These are phyloP conservation scores for Leishmania arabica DNA, from an alignment of 208 protist species.

Conservation along the genomic window DNA sequence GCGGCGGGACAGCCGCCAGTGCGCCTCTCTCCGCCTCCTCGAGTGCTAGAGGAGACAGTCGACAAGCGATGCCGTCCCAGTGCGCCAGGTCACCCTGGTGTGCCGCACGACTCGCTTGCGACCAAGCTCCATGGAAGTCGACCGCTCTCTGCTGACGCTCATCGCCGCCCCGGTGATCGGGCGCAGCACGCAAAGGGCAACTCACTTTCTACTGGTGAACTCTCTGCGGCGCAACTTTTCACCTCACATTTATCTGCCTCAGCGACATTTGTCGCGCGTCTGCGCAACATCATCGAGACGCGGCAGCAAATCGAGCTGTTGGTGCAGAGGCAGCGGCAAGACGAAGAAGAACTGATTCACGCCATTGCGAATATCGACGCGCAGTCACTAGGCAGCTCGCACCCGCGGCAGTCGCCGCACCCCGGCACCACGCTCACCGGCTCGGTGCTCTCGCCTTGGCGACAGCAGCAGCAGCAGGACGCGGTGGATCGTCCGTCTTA, in stretches of 20 bases:
- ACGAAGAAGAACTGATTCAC: slow-evolving; percentile 25
- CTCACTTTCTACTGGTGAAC: background rate
- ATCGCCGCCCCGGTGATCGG: background rate
- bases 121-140: slow-evolving; percentile 6
- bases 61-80: background rate
- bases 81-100: background rate
- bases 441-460: background rate
- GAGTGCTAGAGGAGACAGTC: background rate
- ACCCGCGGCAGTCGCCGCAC: background rate
- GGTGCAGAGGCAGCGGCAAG: slow-evolving; percentile 29
- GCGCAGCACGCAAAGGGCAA: background rate
- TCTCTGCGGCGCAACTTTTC: slow-evolving; percentile 13
- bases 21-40: background rate
- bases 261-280: slow-evolving; percentile 21
- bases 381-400: slow-evolving; percentile 16
- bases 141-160: background rate
- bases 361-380: slow-evolving; percentile 13
- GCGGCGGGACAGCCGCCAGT: background rate
- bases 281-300: slow-evolving; percentile 31
- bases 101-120: background rate
- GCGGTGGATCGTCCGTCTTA: slow-evolving; percentile 13
- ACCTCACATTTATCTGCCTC: slow-evolving; percentile 20
- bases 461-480: background rate
- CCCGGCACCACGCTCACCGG: background rate
- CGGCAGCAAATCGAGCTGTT: slow-evolving; percentile 33